Percentiles rank a stretch among this genome's conserved stretches.
Evolutionary conservation across 164 flowering plant species (phyloP).

Genomic region (Macadamia integrifolia): DNA sequence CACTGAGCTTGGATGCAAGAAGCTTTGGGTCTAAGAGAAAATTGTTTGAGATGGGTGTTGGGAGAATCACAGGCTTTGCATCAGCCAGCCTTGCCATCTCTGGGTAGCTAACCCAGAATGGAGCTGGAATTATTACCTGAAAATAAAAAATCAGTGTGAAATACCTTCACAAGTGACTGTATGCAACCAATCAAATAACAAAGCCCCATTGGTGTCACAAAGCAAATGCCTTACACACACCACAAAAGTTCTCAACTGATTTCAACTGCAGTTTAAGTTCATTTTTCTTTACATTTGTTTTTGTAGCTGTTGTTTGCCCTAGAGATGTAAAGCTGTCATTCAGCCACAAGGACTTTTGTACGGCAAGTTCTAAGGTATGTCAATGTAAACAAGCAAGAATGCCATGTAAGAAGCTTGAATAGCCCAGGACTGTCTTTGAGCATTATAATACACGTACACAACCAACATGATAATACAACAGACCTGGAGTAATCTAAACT

Average conservation of each 20-base stretch:
- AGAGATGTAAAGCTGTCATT: too few relatives aligned
- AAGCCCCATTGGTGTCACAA: neutral
- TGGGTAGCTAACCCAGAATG: conserved; percentile 95
- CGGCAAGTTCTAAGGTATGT: too few relatives aligned
- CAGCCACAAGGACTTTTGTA: too few relatives aligned
- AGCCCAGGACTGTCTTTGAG: too few relatives aligned
- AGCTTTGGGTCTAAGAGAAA: conserved; percentile 77
- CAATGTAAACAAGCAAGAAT: too few relatives aligned
- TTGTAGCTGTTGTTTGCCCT: neutral
- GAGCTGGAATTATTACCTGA: conserved; percentile 94
- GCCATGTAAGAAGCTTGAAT: too few relatives aligned
- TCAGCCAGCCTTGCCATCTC: conserved; percentile 94
- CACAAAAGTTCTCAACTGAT: too few relatives aligned
- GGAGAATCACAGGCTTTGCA: conserved; percentile 84
- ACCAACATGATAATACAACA: too few relatives aligned
- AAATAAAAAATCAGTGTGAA: neutral
- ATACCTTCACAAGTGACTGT: neutral
- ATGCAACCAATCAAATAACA: neutral
- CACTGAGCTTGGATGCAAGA: conserved; percentile 68
- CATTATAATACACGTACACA: too few relatives aligned
- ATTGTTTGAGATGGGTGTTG: conserved; percentile 63
- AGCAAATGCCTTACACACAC: too few relatives aligned
- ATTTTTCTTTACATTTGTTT: neutral
- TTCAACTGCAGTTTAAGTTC: neutral
- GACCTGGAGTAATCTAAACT: too few relatives aligned